These are phyloP conservation scores for Tausonia pullulans DNA, from an alignment of 1,284 basidiomycete species.

Conservation along the genomic window DNA sequence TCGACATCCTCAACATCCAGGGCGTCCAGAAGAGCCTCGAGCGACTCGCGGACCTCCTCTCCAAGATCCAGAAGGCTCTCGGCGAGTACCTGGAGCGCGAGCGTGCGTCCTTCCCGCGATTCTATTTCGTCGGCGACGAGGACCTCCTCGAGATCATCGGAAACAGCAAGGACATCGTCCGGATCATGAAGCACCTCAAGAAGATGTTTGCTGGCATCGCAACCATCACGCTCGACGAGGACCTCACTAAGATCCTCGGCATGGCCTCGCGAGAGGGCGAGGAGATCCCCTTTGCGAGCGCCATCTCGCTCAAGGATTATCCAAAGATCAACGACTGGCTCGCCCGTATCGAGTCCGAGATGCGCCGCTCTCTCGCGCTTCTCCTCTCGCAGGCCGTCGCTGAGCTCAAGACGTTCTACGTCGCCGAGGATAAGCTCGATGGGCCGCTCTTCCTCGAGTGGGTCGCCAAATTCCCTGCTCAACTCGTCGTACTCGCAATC, in stretches of 20 bases:
- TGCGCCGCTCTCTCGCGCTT: slow-evolving; percentile 82
- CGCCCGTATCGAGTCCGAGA: slow-evolving; percentile 79
- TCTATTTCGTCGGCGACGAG: slow-evolving; percentile 99
- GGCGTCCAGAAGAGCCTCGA: slow-evolving; percentile 95
- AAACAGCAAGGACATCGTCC: slow-evolving; percentile 95
- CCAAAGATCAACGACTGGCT: slow-evolving; percentile 99
- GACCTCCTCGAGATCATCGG: slow-evolving; percentile 98
- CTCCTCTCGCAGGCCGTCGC: slow-evolving; percentile 65
- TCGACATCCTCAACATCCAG: slow-evolving; percentile 93
- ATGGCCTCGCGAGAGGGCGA: slow-evolving; percentile 95
- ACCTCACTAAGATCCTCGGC: slow-evolving; percentile 65
- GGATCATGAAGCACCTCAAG: slow-evolving; percentile 97
- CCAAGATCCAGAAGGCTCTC: slow-evolving; percentile 98
- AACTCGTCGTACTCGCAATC: slow-evolving; percentile 85
- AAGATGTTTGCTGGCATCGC: slow-evolving; percentile 99
- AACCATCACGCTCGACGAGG: slow-evolving; percentile 78
- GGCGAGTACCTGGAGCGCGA: slow-evolving; percentile 98
- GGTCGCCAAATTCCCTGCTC: slow-evolving; percentile 89
- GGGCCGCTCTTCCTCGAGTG: slow-evolving; percentile 67
- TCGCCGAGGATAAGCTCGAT: slow-evolving; percentile 30
- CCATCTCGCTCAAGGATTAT: slow-evolving; percentile 80
- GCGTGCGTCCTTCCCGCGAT: slow-evolving; percentile 92
- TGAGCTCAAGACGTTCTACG: slow-evolving; percentile 69
- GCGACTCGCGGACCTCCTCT: slow-evolving; percentile 85
- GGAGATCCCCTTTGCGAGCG: slow-evolving; percentile 69